Evolutionary conservation across 2,329 filamentous ascomycete species (phyloP).

Genomic region (Lachnellula willkommii): DNA sequence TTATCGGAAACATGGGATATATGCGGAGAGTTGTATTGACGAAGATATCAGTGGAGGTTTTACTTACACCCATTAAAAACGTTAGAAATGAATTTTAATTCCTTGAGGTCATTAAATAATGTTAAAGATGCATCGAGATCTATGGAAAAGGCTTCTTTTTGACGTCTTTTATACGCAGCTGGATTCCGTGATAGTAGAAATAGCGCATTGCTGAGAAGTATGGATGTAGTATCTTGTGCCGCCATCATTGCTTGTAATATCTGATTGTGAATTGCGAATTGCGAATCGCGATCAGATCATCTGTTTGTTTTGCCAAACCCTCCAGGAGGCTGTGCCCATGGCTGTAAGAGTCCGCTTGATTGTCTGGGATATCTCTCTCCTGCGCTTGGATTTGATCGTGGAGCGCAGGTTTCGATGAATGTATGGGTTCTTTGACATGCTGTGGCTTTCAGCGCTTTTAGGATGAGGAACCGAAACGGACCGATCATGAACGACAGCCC

Average conservation of each 20-base stretch:
- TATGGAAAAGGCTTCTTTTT: not conserved
- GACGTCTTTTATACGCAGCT: not conserved
- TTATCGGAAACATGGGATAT: not conserved
- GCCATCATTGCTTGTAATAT: constrained; percentile 2
- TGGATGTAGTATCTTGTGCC: not conserved
- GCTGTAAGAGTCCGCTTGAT: too few relatives aligned
- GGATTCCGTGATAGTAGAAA: not conserved
- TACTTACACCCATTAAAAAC: not conserved
- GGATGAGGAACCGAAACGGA: too few relatives aligned
- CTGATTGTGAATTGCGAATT: not conserved
- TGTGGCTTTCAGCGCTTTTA: too few relatives aligned
- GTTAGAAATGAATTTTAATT: not conserved
- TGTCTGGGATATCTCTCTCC: too few relatives aligned
- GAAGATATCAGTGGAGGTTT: not conserved
- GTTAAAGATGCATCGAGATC: not conserved
- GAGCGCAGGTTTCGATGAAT: too few relatives aligned
- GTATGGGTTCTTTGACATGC: too few relatives aligned
- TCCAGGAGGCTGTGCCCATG: constrained; percentile 39
- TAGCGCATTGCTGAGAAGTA: not conserved
- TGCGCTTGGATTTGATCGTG: too few relatives aligned
- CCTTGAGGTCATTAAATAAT: not conserved
- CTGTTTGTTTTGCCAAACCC: constrained; percentile 20
- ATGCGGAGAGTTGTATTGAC: not conserved
- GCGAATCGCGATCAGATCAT: not conserved
- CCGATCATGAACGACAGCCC: too few relatives aligned